Base-by-base conservation (phyloP, 306 rosid species). In the Aeschynomene evenia region DNA sequence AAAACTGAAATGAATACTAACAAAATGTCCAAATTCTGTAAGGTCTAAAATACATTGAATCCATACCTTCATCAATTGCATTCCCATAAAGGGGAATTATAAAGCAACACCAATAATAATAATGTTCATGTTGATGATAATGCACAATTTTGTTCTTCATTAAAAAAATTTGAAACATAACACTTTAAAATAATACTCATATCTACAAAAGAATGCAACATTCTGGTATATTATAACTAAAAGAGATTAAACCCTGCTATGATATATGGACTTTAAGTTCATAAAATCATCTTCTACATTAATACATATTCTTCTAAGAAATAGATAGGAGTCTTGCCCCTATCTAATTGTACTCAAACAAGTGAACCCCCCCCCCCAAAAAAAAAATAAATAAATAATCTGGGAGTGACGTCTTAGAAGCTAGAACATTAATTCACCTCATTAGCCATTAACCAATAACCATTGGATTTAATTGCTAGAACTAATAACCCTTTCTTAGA, bases 21-120 rank as follows among this genome's bases (percentile, higher is more conserved):
- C 28, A 46, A 19, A 26, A 66, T 9, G 67, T 26, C 54, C 68
- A 73, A 59, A 79, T 62, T 26, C 19, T 37, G 19, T n/a, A 21
- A 55, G 18, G 29, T 63, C 58, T 26, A 18, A 68, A 49, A 60
- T 50, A 59, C 4, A 50, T 2, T 9, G 9, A 71, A 72, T 29
- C 24, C 40, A 18, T 21, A 52, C 8, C 18, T 23, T 58, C 71
- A 36, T 22, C 45, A 75, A 46, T 51, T 26, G 13, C 67, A 21
- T 26, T 11, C 51, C 54, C 57, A 42, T 28, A 58, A 22, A 73
- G 3, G 40, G 15, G 20, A 64, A 21, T 2, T 3, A 48, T 22
- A 23, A 37, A 12, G 9, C n/a, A 37, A 37, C 11, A 37, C 3
- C 39, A 16, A 8, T 28, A 12, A 16, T n/a, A n/a, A n/a, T n/a